Evolutionary conservation across 495 filamentous ascomycete genomes (phyloP).

Genomic region (Pseudoneurospora amorphoporcata): DNA sequence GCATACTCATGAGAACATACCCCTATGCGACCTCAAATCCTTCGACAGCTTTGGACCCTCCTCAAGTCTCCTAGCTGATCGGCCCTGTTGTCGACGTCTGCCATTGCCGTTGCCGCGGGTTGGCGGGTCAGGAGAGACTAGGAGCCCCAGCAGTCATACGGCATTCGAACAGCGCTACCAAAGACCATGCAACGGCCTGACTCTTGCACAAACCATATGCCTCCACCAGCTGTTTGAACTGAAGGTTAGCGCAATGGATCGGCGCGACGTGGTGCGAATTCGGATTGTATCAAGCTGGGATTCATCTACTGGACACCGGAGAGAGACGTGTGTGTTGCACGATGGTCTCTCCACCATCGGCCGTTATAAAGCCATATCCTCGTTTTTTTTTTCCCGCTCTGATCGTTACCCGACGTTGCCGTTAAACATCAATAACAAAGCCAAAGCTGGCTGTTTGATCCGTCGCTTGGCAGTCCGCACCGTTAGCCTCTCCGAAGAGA

Average conservation of each 20-base stretch:
- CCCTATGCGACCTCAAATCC: neutral
- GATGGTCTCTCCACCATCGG: neutral
- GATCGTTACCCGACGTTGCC: neutral
- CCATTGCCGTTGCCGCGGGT: neutral
- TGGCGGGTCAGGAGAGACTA: neutral
- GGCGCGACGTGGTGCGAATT: neutral
- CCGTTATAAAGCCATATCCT: neutral
- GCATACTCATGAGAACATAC: neutral
- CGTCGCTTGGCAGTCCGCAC: neutral
- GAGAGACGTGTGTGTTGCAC: neutral
- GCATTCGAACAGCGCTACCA: constrained; percentile 1
- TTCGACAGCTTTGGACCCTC: neutral
- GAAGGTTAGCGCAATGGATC: neutral
- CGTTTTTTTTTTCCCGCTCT: neutral
- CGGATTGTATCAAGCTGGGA: neutral
- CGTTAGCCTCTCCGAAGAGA: neutral
- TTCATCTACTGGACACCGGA: neutral
- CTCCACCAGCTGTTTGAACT: neutral
- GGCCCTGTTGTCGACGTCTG: neutral
- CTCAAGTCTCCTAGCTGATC: neutral
- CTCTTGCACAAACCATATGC: neutral
- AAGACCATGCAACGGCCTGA: neutral
- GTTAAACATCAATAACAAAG: neutral
- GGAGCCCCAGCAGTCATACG: constrained; percentile 2
- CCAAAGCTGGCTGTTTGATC: neutral